A percentile compares a stretch with the other conserved stretches of the same genome.
Conservation (phyloP, 2,329 filamentous ascomycete species). For the Alternaria arborescens region DNA sequence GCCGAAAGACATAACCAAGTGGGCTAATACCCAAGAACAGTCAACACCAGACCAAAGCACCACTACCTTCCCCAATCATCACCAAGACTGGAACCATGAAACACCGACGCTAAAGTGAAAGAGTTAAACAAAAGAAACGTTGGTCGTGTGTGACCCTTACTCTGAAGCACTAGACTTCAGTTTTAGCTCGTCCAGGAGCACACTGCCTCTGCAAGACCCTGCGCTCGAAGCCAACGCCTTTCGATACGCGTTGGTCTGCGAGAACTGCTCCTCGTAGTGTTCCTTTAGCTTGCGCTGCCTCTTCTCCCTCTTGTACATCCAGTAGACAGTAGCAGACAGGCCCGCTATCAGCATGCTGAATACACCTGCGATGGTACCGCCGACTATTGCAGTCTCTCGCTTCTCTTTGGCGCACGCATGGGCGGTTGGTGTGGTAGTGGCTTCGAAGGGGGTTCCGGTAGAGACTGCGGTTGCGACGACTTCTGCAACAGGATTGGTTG, state of each 20-base stretch:
- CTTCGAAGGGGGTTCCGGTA: slow-evolving; percentile 17
- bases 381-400: slow-evolving; percentile 33
- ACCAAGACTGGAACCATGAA: slow-evolving; percentile 1
- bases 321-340: slow-evolving; percentile 26
- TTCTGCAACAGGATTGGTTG: slow-evolving; percentile 18
- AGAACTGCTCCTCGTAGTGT: slow-evolving; percentile 46
- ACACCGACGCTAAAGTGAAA: slow-evolving; percentile 15
- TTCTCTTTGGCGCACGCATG: slow-evolving; percentile 28
- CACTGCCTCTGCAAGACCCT: slow-evolving; percentile 14
- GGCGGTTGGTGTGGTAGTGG: slow-evolving; percentile 9
- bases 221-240: slow-evolving; percentile 29
- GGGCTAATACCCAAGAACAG: slow-evolving; percentile 1
- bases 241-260: slow-evolving; percentile 37
- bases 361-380: slow-evolving; percentile 35
- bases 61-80: background rate
- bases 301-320: slow-evolving; percentile 42
- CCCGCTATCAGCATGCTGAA: slow-evolving; percentile 33
- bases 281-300: slow-evolving; percentile 45
- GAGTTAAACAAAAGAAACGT: slow-evolving; percentile 3
- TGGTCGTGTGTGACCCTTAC: background rate
- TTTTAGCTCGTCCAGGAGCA: slow-evolving; percentile 13
- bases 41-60: background rate
- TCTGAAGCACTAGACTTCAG: slow-evolving; percentile 3
- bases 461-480: slow-evolving; percentile 16
- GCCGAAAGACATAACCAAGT: slow-evolving; percentile 1